Percentiles rank a stretch among this genome's conserved stretches.
phyloP scores from a whole-genome alignment of 2,329 filamentous ascomycete species.

The Hypoxylon rubiginosum region DNA sequence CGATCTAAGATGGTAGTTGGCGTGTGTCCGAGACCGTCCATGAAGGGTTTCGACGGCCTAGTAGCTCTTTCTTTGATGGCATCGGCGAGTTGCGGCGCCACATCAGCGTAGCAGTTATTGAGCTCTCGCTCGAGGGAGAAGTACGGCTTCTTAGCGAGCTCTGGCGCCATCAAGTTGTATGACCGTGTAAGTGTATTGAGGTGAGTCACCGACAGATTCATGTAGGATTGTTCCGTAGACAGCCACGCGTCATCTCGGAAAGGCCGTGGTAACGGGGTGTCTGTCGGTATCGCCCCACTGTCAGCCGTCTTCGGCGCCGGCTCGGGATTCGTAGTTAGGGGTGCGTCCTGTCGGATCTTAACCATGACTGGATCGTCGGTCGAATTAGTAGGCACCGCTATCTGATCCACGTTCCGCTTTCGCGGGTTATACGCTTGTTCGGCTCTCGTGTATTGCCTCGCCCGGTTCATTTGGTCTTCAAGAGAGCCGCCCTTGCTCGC shows the following conservation, averaged over 20 bases:
- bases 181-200: slow-evolving; percentile 85
- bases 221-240: slow-evolving; percentile 78
- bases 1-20: slow-evolving; percentile 71
- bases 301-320: slow-evolving; percentile 17
- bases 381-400: slow-evolving; percentile 60
- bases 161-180: slow-evolving; percentile 96
- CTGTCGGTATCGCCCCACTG: slow-evolving; percentile 27
- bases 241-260: slow-evolving; percentile 88
- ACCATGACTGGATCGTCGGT: slow-evolving; percentile 65
- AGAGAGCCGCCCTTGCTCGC: slow-evolving; percentile 81
- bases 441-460: slow-evolving; percentile 80
- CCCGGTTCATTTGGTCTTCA: slow-evolving; percentile 77
- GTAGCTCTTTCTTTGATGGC: slow-evolving; percentile 79
- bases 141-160: slow-evolving; percentile 93
- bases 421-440: slow-evolving; percentile 76
- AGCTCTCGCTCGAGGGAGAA: slow-evolving; percentile 87
- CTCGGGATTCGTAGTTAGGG: slow-evolving; percentile 23
- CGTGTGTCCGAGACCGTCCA: slow-evolving; percentile 57
- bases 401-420: slow-evolving; percentile 60
- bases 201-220: slow-evolving; percentile 79
- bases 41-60: slow-evolving; percentile 57
- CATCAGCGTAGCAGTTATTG: slow-evolving; percentile 83
- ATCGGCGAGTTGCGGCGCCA: slow-evolving; percentile 80
- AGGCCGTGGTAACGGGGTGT: slow-evolving; percentile 63
- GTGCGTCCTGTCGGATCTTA: slow-evolving; percentile 57